phyloP scores from a whole-genome alignment of 1,139 yeast species.

The Yamadazyma sp. region DNA sequence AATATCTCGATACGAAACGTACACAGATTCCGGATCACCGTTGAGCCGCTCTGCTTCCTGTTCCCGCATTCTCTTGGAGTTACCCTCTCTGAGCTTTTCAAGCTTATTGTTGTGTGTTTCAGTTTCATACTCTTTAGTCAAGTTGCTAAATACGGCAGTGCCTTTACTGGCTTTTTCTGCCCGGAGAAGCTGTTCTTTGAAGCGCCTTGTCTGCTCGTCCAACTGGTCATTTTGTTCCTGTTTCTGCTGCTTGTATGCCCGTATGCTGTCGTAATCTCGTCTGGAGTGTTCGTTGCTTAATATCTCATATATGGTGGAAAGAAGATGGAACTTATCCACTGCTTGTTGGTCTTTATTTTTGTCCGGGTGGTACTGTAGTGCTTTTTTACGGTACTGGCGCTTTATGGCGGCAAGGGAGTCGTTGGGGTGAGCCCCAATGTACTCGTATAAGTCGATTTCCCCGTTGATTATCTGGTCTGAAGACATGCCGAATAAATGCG shows the following conservation, averaged over 20 bases:
- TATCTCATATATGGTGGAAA: constrained; percentile 40
- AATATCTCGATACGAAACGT: constrained; percentile 24
- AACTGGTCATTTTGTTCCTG: constrained; percentile 16
- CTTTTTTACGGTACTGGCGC: constrained; percentile 79
- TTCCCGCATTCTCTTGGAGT: constrained; percentile 24
- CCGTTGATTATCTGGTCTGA: constrained; percentile 26
- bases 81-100: constrained; percentile 33
- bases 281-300: constrained; percentile 31
- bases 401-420: constrained; percentile 61
- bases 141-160: constrained; percentile 7
- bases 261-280: constrained; percentile 35
- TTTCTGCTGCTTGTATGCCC: constrained; percentile 18
- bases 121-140: constrained; percentile 10
- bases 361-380: constrained; percentile 72
- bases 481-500: constrained; percentile 8
- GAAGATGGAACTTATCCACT: constrained; percentile 34
- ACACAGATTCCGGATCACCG: too few relatives aligned
- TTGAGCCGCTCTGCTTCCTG: constrained; percentile 18
- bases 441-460: constrained; percentile 32
- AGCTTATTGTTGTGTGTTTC: constrained; percentile 18
- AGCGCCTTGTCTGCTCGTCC: constrained; percentile 27
- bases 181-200: constrained; percentile 33
- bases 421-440: constrained; percentile 25
- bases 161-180: constrained; percentile 24
- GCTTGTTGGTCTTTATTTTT: constrained; percentile 39